Evolutionary conservation across 345 rosid species (phyloP), one percentile per base, ranked within the genome.

Genomic region (Leavenworthia alabamica): DNA sequence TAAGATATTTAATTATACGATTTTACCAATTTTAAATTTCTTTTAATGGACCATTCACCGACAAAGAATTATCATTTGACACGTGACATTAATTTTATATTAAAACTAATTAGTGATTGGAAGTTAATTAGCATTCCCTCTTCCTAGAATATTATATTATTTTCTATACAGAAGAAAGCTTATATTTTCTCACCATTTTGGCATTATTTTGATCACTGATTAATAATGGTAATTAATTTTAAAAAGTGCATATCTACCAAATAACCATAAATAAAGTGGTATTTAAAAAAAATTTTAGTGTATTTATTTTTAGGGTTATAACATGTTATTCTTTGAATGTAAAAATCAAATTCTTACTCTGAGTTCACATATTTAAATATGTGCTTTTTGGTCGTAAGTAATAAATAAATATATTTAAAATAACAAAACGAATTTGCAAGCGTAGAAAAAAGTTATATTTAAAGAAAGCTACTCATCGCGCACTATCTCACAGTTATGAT

Each of bases 401-500:
- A 56, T 23, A 37, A 4, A 15, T 27, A 8, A 32, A 43, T 42
- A 10, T 22, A 4, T 11, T 32, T 0, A 22, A 43, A 26, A 10
- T 5, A 40, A 56, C 4, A 13, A 37, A 37, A 31, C 52, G 23
- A 63, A 46, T 11, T 29, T 31, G 64, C 28, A 39, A 63, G 63
- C 32, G 23, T 46, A 46, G 15, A 12, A 14, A 63, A 56, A 45
- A 58, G 47, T 32, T 7, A 16, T 56, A 64, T 56, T 36, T 45
- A 12, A 3, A 47, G 23, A 62, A 40, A 71, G 42, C 75, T 42
- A 71, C 66, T 64, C 65, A 64, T 56, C 64, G 65, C 70, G 60
- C 75, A 64, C 66, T 35, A 57, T 55, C 75, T 49, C 40, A 6
- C 12, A 57, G 54, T 47, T 64, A 57, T 71, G 56, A 64, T 71